Base-by-base conservation (phyloP, 2,329 filamentous ascomycete species). In the Ophiostoma ips region DNA sequence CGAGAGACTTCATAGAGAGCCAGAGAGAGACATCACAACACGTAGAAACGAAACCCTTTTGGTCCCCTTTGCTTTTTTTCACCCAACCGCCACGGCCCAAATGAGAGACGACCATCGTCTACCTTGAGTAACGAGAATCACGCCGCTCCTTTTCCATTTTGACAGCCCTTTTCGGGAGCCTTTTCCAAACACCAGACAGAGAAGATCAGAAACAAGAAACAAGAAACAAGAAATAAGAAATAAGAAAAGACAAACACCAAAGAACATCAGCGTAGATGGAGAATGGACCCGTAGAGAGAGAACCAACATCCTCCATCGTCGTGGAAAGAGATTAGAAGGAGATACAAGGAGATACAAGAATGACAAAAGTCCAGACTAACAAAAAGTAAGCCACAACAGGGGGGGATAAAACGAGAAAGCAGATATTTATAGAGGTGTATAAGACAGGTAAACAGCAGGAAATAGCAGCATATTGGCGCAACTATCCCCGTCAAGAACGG, bases 121-220 rank as follows among this genome's bases (percentile, higher is more conserved):
- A 30, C 30, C 24, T 21, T 16, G 28, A 24, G 7, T 7, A 30
- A 43, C 30, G 37, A 21, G 18, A 19, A 40, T 21, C 18, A 18
- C 37, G 37, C 24, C 21, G 24, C 40, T 13, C 40, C 3, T 31
- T 43, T 43, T n/a, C 40, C 24, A 28, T 43, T 43, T 43, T 12
- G 24, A 18, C 8, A 43, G 40, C 24, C 40, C 24, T 24, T 15
- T 31, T 43, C 21, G 40, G 38, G 28, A 40, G 30, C 21, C 40
- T 30, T 19, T 24, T 34, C 43, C 43, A 45, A 45, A 45, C 43
- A 45, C 43, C 43, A 45, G 41, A 45, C 43, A 45, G 28, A 24
- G 16, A 15, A 43, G 24, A 24, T 24, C 16, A 37, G 7, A 18
- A 11, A 16, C 3, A 15, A 37, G 8, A n/a, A 18, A 37, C 30